Base-by-base conservation (phyloP, 192 early-diverging fungal genomes). In the Backusella circina region DNA sequence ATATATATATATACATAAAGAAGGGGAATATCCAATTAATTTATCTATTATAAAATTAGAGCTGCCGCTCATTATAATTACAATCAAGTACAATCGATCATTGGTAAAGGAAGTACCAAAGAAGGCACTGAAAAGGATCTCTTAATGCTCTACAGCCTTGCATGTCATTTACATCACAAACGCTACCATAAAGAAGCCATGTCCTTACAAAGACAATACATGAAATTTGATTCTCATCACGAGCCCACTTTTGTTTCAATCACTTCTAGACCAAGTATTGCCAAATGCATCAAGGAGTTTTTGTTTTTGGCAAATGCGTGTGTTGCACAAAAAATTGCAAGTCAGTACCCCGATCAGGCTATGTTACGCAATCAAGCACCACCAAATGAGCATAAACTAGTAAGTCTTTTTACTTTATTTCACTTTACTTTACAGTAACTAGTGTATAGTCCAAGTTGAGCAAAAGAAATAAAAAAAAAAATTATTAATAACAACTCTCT, bases 281-380 rank as follows among this genome's bases (percentile, higher is more conserved):
- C 54, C 54, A 61, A 61, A 61, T 61, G 54, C 54, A 26, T 61
- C 9, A 61, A 61, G 21, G 54, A 61, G n/a, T 61, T 61, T 61
- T 28, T 61, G 26, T 61, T 61, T 57, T 86, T 98, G 31, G 97
- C 96, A 16, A 98, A 99, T 74, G 96, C 95, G 70, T 94, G 90
- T 74, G 98, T 98, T 3, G 97, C 98, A 3, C 89, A 92, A 76
- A 94, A 95, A 78, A 97, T 98, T 28, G 91, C 90, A 71, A 87
- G 92, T 71, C 83, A 88, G 74, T 95, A 96, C 79, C 98, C 98
- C 0, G 96, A 98, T 37, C 93, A 93, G 13, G 95, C 98, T 3
- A 85, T 99, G 82, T 82, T 99, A 61, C 94, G 98, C 72, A 91
- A 91, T 1, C 93, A 95, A 38, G 91, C 54, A 61, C 54, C 54